Conservation (phyloP, 78 protist genomes). For the Chrysochromulina parva region DNA sequence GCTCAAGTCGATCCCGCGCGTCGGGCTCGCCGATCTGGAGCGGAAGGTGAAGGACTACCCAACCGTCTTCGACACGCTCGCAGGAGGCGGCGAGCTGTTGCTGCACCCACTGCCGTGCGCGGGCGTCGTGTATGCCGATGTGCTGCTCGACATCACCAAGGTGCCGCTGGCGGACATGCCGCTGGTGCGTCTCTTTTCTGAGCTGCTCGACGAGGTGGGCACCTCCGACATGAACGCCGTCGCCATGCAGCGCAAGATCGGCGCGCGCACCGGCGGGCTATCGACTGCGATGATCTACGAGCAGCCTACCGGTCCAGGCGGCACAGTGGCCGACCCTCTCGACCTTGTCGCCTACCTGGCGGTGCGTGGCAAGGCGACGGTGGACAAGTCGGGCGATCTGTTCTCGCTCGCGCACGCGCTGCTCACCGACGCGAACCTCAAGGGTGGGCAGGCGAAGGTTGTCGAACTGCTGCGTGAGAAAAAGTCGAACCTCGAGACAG, state of each 20-base stretch:
- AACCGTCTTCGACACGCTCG: not conserved
- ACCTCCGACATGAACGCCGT: not conserved
- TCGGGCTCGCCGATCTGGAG: constrained; percentile 7
- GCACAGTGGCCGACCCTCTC: not conserved
- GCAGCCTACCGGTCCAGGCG: not conserved
- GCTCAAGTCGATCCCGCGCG: not conserved
- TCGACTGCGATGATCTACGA: not conserved
- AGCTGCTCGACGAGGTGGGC: not conserved
- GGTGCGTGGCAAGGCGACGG: not conserved
- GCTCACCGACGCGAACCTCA: not conserved
- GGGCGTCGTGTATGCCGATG: constrained; percentile 28
- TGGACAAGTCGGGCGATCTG: not conserved
- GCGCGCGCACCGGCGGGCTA: constrained; percentile 11
- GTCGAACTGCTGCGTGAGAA: constrained; percentile 26
- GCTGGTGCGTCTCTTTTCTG: not conserved
- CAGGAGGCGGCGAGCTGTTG: not conserved
- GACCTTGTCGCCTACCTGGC: not conserved
- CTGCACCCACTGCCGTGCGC: not conserved
- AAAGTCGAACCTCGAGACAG: not conserved
- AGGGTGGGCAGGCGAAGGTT: not conserved
- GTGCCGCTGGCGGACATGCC: not conserved
- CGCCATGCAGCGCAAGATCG: not conserved
- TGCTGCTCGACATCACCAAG: not conserved
- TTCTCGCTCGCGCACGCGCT: not conserved
- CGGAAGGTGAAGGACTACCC: not conserved